Percentiles rank a stretch among this genome's conserved stretches.
Conservation (phyloP, 192 early-diverging fungal genomes). For the Coemansia sp. region DNA sequence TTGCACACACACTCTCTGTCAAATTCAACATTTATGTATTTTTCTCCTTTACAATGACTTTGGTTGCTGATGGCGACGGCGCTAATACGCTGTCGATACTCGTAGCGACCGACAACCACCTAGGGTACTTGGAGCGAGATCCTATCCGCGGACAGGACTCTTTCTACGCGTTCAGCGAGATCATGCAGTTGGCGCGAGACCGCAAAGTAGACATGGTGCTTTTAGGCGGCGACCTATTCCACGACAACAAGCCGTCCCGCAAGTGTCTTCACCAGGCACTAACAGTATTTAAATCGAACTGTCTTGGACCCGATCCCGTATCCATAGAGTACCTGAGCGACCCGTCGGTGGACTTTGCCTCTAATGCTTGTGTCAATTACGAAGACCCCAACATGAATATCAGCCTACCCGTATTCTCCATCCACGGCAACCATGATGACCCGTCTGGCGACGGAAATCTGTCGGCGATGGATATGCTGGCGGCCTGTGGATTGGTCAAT, state of each 20-base stretch:
- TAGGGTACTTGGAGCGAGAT: conserved; percentile 91
- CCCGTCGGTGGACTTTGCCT: conserved; percentile 67
- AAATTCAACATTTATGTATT: no score
- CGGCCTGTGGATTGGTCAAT: conserved; percentile 80
- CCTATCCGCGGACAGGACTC: conserved; percentile 83
- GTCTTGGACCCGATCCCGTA: conserved; percentile 68
- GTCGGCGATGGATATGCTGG: conserved; percentile 80
- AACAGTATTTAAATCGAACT: conserved; percentile 65
- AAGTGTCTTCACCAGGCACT: conserved; percentile 72
- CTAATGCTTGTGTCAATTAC: conserved; percentile 75
- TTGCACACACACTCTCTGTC: no score
- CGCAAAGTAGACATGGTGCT: conserved; percentile 84
- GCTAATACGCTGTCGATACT: conserved; percentile 59
- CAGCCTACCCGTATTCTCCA: conserved; percentile 85
- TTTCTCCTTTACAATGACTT: not conserved
- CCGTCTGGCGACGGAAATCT: conserved; percentile 83
- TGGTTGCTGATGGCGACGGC: not conserved
- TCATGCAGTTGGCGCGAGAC: conserved; percentile 69
- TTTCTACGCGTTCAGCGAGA: conserved; percentile 83
- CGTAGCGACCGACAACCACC: conserved; percentile 91
- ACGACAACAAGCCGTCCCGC: conserved; percentile 90
- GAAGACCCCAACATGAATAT: conserved; percentile 86
- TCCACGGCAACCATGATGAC: conserved; percentile 98
- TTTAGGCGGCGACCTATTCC: conserved; percentile 93
- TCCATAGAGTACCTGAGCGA: conserved; percentile 77